Conservation (phyloP, 306 rosid species). For the Albizia julibrissin region DNA sequence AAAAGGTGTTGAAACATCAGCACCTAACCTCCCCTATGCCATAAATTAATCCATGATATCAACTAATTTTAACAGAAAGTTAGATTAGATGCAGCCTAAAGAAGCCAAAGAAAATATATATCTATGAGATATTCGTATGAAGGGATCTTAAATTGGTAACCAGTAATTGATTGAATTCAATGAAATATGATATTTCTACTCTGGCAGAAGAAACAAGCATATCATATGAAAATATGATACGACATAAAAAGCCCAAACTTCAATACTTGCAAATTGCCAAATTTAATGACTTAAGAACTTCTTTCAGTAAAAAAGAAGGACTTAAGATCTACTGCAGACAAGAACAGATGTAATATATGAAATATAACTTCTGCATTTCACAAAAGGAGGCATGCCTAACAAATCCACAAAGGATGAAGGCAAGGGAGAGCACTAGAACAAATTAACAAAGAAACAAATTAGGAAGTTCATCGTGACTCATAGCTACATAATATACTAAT, state of each 20-base stretch:
- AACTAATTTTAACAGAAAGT: slow-evolving; percentile 8
- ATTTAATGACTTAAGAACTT: neutral
- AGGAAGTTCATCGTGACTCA: neutral
- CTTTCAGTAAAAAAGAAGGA: neutral
- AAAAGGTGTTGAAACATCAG: neutral
- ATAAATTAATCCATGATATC: slow-evolving; percentile 12
- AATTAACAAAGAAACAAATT: neutral
- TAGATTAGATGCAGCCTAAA: slow-evolving; percentile 25
- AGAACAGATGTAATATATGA: neutral
- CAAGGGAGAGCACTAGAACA: neutral
- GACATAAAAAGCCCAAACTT: neutral
- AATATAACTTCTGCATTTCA: neutral
- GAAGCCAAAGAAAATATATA: neutral
- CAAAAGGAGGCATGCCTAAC: neutral
- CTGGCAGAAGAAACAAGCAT: neutral
- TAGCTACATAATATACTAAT: neutral
- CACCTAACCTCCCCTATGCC: slow-evolving; percentile 1
- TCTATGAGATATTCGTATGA: neutral
- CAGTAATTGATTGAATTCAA: neutral
- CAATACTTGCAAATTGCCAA: neutral
- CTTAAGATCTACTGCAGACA: neutral
- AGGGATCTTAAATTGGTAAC: neutral
- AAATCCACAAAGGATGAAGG: slow-evolving; percentile 15
- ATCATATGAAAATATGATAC: neutral
- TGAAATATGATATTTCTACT: neutral